Base-by-base conservation (phyloP, 352 stramenopile species). In the Globisporangium echinulatum region DNA sequence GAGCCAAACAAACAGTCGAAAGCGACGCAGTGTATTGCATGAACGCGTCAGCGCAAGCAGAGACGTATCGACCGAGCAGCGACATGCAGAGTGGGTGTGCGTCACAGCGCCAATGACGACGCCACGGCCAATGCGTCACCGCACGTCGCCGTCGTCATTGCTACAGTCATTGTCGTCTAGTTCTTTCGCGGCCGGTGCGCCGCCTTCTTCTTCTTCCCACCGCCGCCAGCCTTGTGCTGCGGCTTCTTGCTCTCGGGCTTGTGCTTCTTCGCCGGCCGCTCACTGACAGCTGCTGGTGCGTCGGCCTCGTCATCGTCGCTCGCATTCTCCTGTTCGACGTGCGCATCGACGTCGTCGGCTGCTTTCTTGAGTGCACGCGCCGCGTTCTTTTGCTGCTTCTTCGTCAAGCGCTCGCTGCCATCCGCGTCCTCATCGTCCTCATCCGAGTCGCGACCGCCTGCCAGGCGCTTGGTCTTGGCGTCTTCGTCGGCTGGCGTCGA, bases 321-420 rank as follows among this genome's bases (percentile, higher is more conserved):
- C 10, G 67, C 55, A 7, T 75, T 68, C 51, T 90, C 78, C 59
- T 75, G 68, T 25, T 76, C 69, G 6, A 94, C 77, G 19, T 83
- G 57, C 11, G 82, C 86, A 15, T 88, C 69, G 13, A 94, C 85
- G 54, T 90, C 76, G n/a, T 71, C 69, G 3, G 83, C 76, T 1
- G 83, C 81, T 66, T 94, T 66, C 71, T 92, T 87, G 9, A 80
- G 64, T 10, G 82, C 82, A 68, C 93, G 86, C 15, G 80, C 74
- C 47, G 82, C 69, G 54, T 91, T 82, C 62, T 91, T 87, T 62
- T 88, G 82, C 52, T 76, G 69, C 49, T 94, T 85, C 66, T 92
- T 97, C n/a, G 87, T 87, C 63, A 87, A 69, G 57, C 64, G 78
- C 25, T 69, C 77, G 61, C 88, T 79, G 49, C 94, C 84, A 3